Evolutionary conservation across 495 filamentous ascomycete species (phyloP).

Genomic region (Bombardia bombarda): DNA sequence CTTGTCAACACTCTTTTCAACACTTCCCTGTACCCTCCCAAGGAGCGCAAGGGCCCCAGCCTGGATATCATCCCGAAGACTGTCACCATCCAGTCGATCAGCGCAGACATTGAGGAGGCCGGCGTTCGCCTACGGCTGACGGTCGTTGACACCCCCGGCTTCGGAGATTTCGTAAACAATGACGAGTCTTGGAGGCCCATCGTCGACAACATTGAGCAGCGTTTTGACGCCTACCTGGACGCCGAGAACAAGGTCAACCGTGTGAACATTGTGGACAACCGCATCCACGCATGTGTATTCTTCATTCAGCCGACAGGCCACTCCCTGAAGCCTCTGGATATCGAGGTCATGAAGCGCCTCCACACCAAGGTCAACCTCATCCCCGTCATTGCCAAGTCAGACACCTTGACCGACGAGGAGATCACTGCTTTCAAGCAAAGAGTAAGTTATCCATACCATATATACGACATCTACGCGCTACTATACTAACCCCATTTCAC

Average conservation of each 20-base stretch:
- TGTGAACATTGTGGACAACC: slow-evolving; percentile 98
- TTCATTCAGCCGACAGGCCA: slow-evolving; percentile 99
- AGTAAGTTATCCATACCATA: slow-evolving; percentile 48
- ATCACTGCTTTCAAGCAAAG: slow-evolving; percentile 88
- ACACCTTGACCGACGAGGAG: slow-evolving; percentile 96
- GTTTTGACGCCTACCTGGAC: slow-evolving; percentile 95
- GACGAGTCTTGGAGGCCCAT: slow-evolving; percentile 98
- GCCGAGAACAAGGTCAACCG: slow-evolving; percentile 99
- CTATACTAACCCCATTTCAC: too few relatives aligned
- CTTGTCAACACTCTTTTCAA: slow-evolving; percentile 99
- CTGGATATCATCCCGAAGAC: slow-evolving; percentile 99
- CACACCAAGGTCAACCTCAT: slow-evolving; percentile 99
- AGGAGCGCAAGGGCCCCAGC: slow-evolving; percentile 93
- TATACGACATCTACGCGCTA: too few relatives aligned
- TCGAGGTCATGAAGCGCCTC: slow-evolving; percentile 96
- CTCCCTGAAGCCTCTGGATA: slow-evolving; percentile 97
- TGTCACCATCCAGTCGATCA: slow-evolving; percentile 96
- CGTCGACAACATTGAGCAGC: slow-evolving; percentile 98
- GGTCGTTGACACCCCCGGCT: slow-evolving; percentile 95
- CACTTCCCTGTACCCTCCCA: slow-evolving; percentile 96
- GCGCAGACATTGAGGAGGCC: slow-evolving; percentile 97
- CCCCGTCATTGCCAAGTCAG: slow-evolving; percentile 95
- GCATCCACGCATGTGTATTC: slow-evolving; percentile 96
- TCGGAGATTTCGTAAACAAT: slow-evolving; percentile 99
- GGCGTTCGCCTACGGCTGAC: slow-evolving; percentile 94